Evolutionary conservation across 441 rosid genomes (phyloP), one percentile per base, ranked within the genome.

Genomic region (Macaranga tanarius): DNA sequence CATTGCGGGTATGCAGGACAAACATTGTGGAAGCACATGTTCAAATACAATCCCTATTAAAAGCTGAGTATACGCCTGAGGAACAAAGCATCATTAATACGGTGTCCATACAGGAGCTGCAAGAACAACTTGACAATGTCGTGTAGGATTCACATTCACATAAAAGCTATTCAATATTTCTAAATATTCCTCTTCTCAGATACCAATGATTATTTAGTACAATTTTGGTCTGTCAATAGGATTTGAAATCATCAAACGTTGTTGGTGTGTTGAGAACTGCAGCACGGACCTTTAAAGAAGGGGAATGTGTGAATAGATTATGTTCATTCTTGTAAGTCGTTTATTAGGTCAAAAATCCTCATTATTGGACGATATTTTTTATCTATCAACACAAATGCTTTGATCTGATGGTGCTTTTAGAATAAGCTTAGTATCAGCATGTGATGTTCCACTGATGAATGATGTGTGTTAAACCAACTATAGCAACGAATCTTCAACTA

Each of bases 21-120:
- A 92, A 95, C 78, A 92, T 92, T 47, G 87, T 92, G 69, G 99
- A 95, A 86, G 99, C 99, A 63, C 97, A 95, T 84, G 62, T 85
- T 28, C 98, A 95, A 80, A 85, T 95, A 31, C 89, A 84, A 68
- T 76, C 90, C 19, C 86, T 95, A 72, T 74, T 95, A 23, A 89
- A 80, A 80, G 79, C 83, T 0, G 99, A 95, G 82, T 95, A 95
- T 79, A 82, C 92, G 11, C 71, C 83, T 0, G 92, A 91, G 83
- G 98, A 95, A 59, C 88, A 86, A 80, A 80, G 77, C 82, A 77
- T 75, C 68, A 89, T 92, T 44, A 84, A 84, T 73, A 86, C 91
- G 96, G 83, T 85, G 12, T 70, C 92, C 57, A 80, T 89, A 31
- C 80, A 77, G 5, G 95, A 90, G 73, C 82, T 92, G 79, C 89